A percentile compares a stretch with the other conserved stretches of the same genome.
phyloP scores from a whole-genome alignment of 2,329 filamentous ascomycete genomes.

The Thelonectria blattea region DNA sequence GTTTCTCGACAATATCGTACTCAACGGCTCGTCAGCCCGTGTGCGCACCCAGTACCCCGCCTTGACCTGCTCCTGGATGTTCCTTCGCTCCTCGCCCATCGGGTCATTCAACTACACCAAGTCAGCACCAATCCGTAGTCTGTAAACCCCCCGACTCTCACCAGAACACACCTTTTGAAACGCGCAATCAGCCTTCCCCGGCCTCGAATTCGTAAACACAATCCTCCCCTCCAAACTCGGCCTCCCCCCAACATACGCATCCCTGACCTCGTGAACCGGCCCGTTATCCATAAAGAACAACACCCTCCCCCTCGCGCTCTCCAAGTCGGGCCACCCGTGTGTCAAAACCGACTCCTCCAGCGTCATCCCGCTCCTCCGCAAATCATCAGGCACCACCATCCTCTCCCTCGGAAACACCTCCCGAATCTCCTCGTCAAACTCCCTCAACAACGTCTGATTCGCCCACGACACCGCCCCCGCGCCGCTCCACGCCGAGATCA shows the following conservation, averaged over 20 bases:
- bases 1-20: slow-evolving; percentile 49
- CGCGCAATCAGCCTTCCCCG: slow-evolving; percentile 52
- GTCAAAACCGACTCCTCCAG: slow-evolving; percentile 54
- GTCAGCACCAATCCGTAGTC: not conserved
- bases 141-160: not conserved
- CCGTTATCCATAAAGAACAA: slow-evolving; percentile 60
- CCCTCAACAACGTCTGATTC: slow-evolving; percentile 47
- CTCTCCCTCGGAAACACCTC: slow-evolving; percentile 47
- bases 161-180: slow-evolving; percentile 48
- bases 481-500: slow-evolving; percentile 42
- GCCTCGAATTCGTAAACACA: slow-evolving; percentile 55
- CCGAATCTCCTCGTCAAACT: slow-evolving; percentile 54
- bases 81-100: slow-evolving; percentile 39
- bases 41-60: slow-evolving; percentile 58
- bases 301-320: slow-evolving; percentile 51
- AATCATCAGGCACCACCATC: slow-evolving; percentile 55
- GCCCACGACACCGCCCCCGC: slow-evolving; percentile 47
- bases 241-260: slow-evolving; percentile 23
- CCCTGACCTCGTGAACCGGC: slow-evolving; percentile 45
- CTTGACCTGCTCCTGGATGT: slow-evolving; percentile 52
- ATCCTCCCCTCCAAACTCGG: slow-evolving; percentile 50
- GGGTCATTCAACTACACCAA: slow-evolving; percentile 51
- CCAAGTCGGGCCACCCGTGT: slow-evolving; percentile 55
- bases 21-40: slow-evolving; percentile 52
- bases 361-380: slow-evolving; percentile 48